Conservation (phyloP, 768 basidiomycete species). For the Lentinula sp. region DNA sequence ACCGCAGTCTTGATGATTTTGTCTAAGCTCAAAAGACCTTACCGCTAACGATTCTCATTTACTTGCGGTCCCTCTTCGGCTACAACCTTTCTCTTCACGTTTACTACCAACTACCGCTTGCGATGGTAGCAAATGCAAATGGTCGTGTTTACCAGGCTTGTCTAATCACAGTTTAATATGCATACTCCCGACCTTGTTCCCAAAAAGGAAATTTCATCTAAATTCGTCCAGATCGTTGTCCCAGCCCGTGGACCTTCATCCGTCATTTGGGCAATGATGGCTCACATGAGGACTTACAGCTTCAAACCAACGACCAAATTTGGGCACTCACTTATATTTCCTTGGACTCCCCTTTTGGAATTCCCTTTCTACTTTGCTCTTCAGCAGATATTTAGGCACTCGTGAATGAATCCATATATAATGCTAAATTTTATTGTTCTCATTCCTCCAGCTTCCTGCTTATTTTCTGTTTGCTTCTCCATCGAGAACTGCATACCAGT, state of each 20-base stretch:
- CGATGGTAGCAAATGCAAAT: no score
- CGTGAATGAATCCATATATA: neutral
- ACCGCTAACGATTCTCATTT: no score
- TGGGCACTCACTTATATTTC: neutral
- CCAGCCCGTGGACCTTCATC: neutral
- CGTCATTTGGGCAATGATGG: neutral
- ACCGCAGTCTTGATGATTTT: no score
- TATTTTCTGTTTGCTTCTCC: neutral
- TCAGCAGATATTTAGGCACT: neutral
- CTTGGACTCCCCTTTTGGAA: neutral
- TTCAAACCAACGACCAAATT: neutral
- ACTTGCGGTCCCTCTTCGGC: no score
- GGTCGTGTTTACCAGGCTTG: no score
- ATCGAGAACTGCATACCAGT: neutral
- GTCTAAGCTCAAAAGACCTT: no score
- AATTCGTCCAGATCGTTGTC: neutral
- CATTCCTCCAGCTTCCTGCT: neutral
- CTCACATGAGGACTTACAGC: neutral
- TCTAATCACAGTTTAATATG: neutral
- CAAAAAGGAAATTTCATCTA: neutral
- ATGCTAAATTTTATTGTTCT: neutral
- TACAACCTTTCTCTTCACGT: no score
- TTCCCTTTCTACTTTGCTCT: constrained; percentile 3
- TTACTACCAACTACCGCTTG: neutral
- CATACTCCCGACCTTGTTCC: constrained; percentile 6